Evolutionary conservation across 1,284 basidiomycete genomes (phyloP).

Genomic region (Cryptococcus floricola): DNA sequence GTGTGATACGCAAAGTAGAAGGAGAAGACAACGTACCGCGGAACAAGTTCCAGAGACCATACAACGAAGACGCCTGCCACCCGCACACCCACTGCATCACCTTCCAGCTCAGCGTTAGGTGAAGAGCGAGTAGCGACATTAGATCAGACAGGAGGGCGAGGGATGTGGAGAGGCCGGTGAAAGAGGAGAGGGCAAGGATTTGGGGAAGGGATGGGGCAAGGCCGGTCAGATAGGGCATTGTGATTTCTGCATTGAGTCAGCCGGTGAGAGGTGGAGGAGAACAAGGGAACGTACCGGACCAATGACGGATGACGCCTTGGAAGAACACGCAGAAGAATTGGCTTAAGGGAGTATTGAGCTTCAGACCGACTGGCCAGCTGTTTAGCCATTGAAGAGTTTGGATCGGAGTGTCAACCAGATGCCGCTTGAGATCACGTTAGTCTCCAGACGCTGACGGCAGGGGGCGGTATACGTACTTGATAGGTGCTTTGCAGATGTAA

Average conservation of each 20-base stretch:
- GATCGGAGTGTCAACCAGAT: constrained; percentile 17
- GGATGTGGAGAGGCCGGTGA: constrained; percentile 31
- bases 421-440: background rate
- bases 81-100: constrained; percentile 64
- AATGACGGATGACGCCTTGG: constrained; percentile 59
- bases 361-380: constrained; percentile 92
- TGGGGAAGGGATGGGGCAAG: constrained; percentile 8
- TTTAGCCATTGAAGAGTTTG: constrained; percentile 65
- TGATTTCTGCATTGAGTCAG: constrained; percentile 5
- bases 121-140: constrained; percentile 57
- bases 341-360: constrained; percentile 91
- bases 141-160: constrained; percentile 31
- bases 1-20: background rate
- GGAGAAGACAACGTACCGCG: constrained; percentile 60
- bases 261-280: background rate
- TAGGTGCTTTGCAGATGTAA: constrained; percentile 10
- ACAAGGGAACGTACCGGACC: constrained; percentile 60
- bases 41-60: constrained; percentile 88
- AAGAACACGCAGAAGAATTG: constrained; percentile 72
- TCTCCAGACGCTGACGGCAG: too few relatives aligned
- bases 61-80: constrained; percentile 60
- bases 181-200: constrained; percentile 12
- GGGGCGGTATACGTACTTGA: constrained; percentile 26
- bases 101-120: constrained; percentile 69
- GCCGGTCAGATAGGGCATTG: constrained; percentile 11